Percentiles rank a stretch among this genome's conserved stretches.
Evolutionary conservation across 352 stramenopile species (phyloP).

Genomic region (Pythium sp.): DNA sequence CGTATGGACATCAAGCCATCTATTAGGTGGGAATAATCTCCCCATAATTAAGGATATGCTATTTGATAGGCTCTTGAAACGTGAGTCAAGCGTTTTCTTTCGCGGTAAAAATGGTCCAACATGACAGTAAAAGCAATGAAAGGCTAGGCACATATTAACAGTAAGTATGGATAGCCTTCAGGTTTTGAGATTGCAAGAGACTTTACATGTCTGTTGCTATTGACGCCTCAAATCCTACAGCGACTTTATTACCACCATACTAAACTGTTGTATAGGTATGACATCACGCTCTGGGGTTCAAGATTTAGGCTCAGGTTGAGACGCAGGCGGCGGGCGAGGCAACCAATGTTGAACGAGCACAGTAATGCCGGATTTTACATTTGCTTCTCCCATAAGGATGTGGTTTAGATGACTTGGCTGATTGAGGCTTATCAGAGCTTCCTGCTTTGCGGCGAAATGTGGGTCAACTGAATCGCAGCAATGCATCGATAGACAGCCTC

Average conservation of each 20-base stretch:
- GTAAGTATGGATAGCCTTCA: not conserved
- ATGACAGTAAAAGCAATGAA: not conserved
- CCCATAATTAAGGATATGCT: not conserved
- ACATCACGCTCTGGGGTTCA: not conserved
- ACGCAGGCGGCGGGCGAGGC: not conserved
- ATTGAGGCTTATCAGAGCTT: not conserved
- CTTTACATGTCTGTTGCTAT: not conserved
- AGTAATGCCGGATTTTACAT: not conserved
- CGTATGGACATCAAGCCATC: not conserved
- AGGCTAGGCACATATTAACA: not conserved
- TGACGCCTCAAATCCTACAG: not conserved
- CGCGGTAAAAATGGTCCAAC: not conserved
- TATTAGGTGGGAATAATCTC: not conserved
- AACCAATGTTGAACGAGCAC: not conserved
- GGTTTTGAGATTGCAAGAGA: not conserved
- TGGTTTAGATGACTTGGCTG: not conserved
- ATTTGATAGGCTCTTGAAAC: not conserved
- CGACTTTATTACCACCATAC: not conserved
- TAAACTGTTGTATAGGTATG: not conserved
- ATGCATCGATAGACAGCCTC: not conserved
- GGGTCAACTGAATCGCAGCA: not conserved
- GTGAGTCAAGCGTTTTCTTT: not conserved
- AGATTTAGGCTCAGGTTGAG: not conserved
- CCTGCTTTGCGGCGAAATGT: too few species aligned
- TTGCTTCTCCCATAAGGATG: not conserved